Percentiles rank a stretch among this genome's conserved stretches.
Evolutionary conservation across 352 stramenopile genomes (phyloP).

Genomic region (Globisporangium viniferum): DNA sequence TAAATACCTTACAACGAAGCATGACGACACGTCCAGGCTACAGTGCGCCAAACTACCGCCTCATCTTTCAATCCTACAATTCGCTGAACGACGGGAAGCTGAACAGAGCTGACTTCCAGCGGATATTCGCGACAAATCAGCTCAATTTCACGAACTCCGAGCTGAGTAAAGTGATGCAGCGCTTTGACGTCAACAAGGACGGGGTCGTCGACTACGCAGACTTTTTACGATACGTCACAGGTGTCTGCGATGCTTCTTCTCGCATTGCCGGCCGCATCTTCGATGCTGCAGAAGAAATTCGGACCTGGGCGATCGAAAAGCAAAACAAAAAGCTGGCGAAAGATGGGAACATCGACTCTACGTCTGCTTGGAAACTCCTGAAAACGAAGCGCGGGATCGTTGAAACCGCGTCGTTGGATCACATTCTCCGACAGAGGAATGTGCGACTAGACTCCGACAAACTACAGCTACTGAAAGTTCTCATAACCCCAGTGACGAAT

Average conservation of each 20-base stretch:
- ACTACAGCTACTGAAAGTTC: constrained; percentile 52
- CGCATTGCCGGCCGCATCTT: constrained; percentile 54
- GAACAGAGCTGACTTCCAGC: constrained; percentile 68
- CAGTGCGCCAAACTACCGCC: constrained; percentile 62
- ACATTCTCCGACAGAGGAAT: constrained; percentile 55
- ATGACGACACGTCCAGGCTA: constrained; percentile 67
- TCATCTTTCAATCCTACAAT: constrained; percentile 81
- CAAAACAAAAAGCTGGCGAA: constrained; percentile 77
- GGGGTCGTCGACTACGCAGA: constrained; percentile 74
- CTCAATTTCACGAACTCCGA: constrained; percentile 70
- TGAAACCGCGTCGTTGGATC: constrained; percentile 51
- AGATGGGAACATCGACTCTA: constrained; percentile 78
- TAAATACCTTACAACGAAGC: constrained; percentile 55
- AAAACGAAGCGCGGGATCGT: constrained; percentile 55
- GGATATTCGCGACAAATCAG: constrained; percentile 63
- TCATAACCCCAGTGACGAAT: constrained; percentile 62
- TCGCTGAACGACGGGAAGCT: constrained; percentile 61
- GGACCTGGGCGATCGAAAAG: constrained; percentile 65
- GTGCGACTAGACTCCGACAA: constrained; percentile 49
- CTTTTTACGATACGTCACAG: constrained; percentile 77
- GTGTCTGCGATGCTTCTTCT: constrained; percentile 58
- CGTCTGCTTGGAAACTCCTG: constrained; percentile 63
- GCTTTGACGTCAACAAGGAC: constrained; percentile 76
- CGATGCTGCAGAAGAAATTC: constrained; percentile 61
- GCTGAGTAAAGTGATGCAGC: constrained; percentile 75